Evolutionary conservation across 805 yeast species (phyloP), one percentile per base, ranked within the genome.

Genomic region (Pichia nanzhaoensis): DNA sequence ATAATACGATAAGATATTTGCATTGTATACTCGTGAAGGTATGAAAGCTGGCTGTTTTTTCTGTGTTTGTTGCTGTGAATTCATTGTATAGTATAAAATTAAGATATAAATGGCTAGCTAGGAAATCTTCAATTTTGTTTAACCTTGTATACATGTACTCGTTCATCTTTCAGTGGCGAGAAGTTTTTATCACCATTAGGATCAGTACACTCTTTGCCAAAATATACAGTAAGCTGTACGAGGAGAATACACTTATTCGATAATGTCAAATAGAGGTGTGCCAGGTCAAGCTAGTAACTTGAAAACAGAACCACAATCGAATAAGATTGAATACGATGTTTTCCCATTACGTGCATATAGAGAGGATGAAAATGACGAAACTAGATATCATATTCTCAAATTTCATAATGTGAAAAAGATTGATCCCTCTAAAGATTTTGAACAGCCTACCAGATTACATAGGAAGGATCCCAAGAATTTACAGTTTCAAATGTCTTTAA

Each of bases 381-480:
- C 82, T 40, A 74, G 95, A 48, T 83, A 80, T 51, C 96, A 91
- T 61, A 74, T 91, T 20, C 63, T 90, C 65, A 83, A 83, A 63
- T 88, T 91, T 58, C 95, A 84, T 57, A 73, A 84, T 30, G 78
- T 79, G 48, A 75, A 77, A 54, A 73, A 75, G 37, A 82, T 93
- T 31, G 87, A 87, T 51, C 91, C 93, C 10, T 65, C 70, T 34
- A 66, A 69, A 31, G 80, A 80, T 50, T 93, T 91, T 61, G 81
- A 79, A 45, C 75, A 76, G 48, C 99, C 99, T 0, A 82, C 90
- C 17, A 70, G 96, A 55, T 68, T 91, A 59, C 97, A 90, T 62
- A 74, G 98, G 54, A 90, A 91, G 59, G 98, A 91, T 63, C 96
- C 99, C 1, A 78, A 88, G 57, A 86, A 87, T 60, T 69, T 91